Base-by-base conservation (phyloP, 768 basidiomycete genomes). In the Tylopilus felleus region DNA sequence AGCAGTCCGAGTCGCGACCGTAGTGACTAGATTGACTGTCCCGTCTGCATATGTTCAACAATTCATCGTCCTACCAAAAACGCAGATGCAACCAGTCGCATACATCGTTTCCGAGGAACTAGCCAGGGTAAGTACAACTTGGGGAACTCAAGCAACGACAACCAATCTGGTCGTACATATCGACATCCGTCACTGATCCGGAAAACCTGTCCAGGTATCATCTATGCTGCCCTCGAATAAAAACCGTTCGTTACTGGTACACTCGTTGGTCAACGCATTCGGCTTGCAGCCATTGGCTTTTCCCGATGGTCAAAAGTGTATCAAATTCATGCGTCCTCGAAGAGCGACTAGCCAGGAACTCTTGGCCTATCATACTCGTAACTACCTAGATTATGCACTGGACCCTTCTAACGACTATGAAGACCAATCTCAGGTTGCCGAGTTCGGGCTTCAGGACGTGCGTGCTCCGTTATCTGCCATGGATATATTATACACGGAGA, bases 171-270 rank as follows among this genome's bases (percentile, higher is more conserved):
- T 16, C 12, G 19, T 29, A 19, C 19, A 9, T 29, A 17, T 28
- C 39, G 3, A 29, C 35, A 27, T 31, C 27, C 9, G n/a, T 31
- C 33, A 25, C 28, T 44, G 47, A 14, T 27, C 8, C 16, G 21
- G 57, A 41, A 49, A 45, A 5, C 51, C 14, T 35, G 36, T 8
- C 8, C 43, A 80, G 77, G 64, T 73, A 25, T 77, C 79, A 3
- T 81, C 80, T 4, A 74, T 82, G 4, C 76, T 93, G 1, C 88
- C 88, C 8, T 88, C 86, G 1, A 90, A 90, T 61, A 77, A 64
- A 52, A 79, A 82, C 39, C 77, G 87, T 28, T 90, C 88, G 0
- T 60, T 80, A 2, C 58, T 88, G 0, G 86, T 89, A 2, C 87
- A 90, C 62, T 79, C 83, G 9, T 73, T 90, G 4, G 75, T 82